phyloP scores from a whole-genome alignment of 2,329 filamentous ascomycete genomes.

The Microdochium trichocladiopsis region DNA sequence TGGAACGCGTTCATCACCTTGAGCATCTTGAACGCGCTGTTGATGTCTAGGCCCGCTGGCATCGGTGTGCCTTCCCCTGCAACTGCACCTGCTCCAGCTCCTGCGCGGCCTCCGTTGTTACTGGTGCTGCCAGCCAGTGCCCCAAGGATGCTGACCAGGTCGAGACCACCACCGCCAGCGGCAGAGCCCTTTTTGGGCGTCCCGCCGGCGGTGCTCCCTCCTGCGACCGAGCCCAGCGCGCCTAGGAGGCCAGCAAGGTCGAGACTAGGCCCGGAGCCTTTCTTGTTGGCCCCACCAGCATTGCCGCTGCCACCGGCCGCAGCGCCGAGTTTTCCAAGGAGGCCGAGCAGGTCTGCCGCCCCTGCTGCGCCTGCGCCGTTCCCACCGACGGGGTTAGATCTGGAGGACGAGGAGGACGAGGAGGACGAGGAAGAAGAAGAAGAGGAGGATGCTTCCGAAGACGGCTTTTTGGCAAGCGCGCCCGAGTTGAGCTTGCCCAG shows the following conservation, averaged over 20 bases:
- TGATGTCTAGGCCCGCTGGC: background rate
- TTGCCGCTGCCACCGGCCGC: background rate
- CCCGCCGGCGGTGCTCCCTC: background rate
- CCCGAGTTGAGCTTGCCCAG: background rate
- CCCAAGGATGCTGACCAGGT: background rate
- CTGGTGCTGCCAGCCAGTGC: background rate
- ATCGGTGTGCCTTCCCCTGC: background rate
- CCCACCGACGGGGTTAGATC: background rate
- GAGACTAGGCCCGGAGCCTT: too few relatives aligned
- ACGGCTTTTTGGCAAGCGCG: background rate
- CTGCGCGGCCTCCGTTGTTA: too few relatives aligned
- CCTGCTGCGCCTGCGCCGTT: background rate
- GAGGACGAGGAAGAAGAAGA: background rate
- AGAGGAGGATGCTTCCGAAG: background rate
- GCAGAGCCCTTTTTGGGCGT: background rate
- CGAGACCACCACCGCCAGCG: background rate
- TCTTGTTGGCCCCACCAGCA: background rate
- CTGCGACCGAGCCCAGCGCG: background rate
- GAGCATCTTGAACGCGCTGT: background rate
- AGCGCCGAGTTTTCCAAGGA: background rate
- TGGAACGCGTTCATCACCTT: background rate
- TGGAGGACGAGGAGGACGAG: background rate
- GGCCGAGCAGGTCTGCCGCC: background rate
- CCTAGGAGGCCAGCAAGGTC: background rate
- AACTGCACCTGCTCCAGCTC: too few relatives aligned